These are phyloP conservation scores for Myxozyma neotropica DNA, from an alignment of 805 yeast genomes.

Conservation along the genomic window DNA sequence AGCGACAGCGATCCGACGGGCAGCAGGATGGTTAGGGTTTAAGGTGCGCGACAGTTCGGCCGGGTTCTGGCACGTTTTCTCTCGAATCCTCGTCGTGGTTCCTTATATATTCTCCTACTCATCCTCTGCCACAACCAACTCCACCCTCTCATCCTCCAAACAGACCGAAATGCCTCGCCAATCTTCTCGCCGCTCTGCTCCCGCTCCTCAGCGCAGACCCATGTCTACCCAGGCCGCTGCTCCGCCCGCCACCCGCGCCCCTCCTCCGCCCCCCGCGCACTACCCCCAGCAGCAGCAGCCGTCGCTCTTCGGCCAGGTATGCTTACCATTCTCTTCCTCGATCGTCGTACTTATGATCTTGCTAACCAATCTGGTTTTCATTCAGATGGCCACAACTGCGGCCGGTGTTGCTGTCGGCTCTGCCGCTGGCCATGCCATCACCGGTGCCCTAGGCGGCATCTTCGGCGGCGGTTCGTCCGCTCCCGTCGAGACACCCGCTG, in stretches of 20 bases:
- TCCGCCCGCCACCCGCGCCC: conserved; percentile 47
- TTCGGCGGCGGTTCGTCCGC: conserved; percentile 79
- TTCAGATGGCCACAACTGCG: conserved; percentile 94
- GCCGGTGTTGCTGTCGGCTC: conserved; percentile 99
- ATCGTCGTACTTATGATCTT: no score
- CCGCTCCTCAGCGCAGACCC: conserved; percentile 53
- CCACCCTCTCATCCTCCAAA: not conserved
- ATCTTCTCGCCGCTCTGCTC: conserved; percentile 41
- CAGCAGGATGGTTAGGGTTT: not conserved
- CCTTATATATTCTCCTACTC: no score
- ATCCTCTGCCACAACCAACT: no score
- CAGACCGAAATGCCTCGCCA: conserved; percentile 35
- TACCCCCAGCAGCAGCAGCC: conserved; percentile 49
- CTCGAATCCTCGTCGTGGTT: no score
- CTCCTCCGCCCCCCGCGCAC: conserved; percentile 47
- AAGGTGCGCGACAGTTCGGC: not conserved
- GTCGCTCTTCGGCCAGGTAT: conserved; percentile 48
- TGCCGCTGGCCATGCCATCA: conserved; percentile 93
- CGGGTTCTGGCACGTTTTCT: conserved; percentile 9
- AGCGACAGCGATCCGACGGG: not conserved
- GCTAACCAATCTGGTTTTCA: not conserved
- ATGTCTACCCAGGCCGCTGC: conserved; percentile 66
- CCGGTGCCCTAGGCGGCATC: conserved; percentile 89
- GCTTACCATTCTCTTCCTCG: not conserved
- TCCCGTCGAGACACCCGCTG: conserved; percentile 54